Conservation (phyloP, 1,284 basidiomycete genomes). For the Microstroma glucosiphilum region DNA sequence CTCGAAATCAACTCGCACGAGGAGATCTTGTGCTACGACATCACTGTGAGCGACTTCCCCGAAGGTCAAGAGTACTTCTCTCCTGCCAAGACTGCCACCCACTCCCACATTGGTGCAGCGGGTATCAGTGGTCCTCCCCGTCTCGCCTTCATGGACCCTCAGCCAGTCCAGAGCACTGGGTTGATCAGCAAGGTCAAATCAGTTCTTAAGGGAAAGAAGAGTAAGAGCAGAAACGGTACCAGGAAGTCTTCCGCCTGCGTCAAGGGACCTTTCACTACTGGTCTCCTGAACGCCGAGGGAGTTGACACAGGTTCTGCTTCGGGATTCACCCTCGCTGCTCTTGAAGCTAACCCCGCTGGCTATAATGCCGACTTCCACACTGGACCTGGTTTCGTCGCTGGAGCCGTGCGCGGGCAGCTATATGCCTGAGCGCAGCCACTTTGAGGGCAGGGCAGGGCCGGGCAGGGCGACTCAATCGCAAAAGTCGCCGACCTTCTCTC, state of each 20-base stretch:
- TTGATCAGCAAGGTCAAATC: slow-evolving; percentile 1
- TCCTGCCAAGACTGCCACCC: slow-evolving; percentile 50
- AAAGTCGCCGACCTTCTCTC: too few relatives aligned
- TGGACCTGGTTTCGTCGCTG: slow-evolving; percentile 6
- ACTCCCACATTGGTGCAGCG: slow-evolving; percentile 48
- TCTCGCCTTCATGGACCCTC: slow-evolving; percentile 20
- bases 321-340: slow-evolving; percentile 18
- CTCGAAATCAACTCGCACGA: slow-evolving; percentile 17
- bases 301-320: slow-evolving; percentile 16
- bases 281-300: slow-evolving; percentile 13
- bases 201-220: background rate
- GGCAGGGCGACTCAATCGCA: too few relatives aligned
- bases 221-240: slow-evolving; percentile 4
- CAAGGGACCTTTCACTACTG: slow-evolving; percentile 25
- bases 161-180: slow-evolving; percentile 7
- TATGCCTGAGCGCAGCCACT: background rate
- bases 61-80: slow-evolving; percentile 45
- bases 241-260: slow-evolving; percentile 10
- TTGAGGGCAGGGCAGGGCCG: too few relatives aligned
- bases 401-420: slow-evolving; percentile 22
- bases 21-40: slow-evolving; percentile 27
- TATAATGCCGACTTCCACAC: slow-evolving; percentile 24
- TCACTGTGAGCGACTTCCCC: slow-evolving; percentile 22
- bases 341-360: slow-evolving; percentile 15
- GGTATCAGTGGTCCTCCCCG: slow-evolving; percentile 50